phyloP scores from a whole-genome alignment of 225 moss, liverwort and hornwort species.

The Pseudisothecium myosuroides region DNA sequence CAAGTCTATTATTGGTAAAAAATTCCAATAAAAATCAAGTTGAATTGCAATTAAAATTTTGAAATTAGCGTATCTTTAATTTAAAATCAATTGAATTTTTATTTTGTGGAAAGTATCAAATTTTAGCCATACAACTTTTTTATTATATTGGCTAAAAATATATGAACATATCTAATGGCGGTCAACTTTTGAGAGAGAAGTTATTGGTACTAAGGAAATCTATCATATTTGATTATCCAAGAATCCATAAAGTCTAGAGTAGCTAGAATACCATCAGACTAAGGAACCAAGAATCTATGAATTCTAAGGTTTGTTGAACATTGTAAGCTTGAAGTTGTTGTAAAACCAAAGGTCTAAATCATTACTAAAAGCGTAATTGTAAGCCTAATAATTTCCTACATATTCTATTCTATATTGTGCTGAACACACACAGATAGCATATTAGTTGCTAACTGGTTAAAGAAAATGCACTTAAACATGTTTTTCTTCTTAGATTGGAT shows the following conservation, averaged over 20 bases:
- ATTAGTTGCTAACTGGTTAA: neutral
- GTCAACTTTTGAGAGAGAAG: neutral
- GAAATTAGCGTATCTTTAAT: neutral
- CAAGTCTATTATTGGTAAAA: neutral
- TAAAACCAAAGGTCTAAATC: neutral
- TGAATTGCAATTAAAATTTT: fast-evolving
- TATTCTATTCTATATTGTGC: neutral
- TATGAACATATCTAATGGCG: neutral
- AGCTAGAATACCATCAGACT: neutral
- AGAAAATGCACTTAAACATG: neutral
- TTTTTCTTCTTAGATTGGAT: neutral
- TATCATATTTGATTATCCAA: too few species aligned
- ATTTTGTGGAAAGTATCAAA: neutral
- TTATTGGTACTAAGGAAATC: neutral
- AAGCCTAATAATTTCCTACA: neutral
- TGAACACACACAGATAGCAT: neutral
- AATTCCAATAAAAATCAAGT: neutral
- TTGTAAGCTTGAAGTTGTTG: neutral
- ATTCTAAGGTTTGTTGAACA: neutral
- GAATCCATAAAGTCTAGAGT: fast-evolving
- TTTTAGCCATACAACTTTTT: too few species aligned
- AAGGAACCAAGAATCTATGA: too few species aligned
- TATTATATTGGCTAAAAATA: neutral
- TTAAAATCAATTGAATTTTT: neutral
- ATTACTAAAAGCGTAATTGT: neutral